phyloP scores from a whole-genome alignment of 2,329 filamentous ascomycete species.

The Fusarium multiceps region DNA sequence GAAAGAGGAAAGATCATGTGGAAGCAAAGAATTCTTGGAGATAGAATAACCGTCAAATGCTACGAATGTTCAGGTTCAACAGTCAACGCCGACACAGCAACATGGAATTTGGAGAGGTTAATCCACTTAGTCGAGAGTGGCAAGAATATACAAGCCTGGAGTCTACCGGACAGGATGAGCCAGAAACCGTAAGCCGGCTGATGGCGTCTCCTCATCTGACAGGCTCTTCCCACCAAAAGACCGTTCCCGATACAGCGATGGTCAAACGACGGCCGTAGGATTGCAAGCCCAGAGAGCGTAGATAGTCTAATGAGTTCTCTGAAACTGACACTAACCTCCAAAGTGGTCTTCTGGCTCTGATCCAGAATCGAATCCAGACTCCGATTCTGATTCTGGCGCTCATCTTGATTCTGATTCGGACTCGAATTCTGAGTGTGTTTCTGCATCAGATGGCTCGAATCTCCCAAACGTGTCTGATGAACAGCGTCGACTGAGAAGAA shows the following conservation, averaged over 20 bases:
- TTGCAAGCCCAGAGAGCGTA: background rate
- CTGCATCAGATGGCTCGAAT: too few relatives aligned
- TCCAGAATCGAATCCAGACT: too few relatives aligned
- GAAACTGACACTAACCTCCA: background rate
- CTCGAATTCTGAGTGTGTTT: too few relatives aligned
- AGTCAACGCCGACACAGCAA: background rate
- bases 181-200: accelerated
- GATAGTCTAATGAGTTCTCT: background rate
- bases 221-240: accelerated
- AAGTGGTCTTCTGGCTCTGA: too few relatives aligned
- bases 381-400: too few relatives aligned
- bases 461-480: background rate
- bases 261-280: background rate
- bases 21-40: background rate
- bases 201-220: background rate
- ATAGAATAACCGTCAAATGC: background rate
- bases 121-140: too few relatives aligned
- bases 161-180: accelerated
- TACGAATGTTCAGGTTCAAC: background rate
- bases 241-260: background rate
- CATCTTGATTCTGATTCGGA: too few relatives aligned
- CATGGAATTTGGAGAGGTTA: background rate
- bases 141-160: background rate
- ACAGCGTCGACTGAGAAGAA: background rate
- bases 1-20: background rate